Conservation (phyloP, 2,329 filamentous ascomycete genomes). For the Leptographium radiaticola region DNA sequence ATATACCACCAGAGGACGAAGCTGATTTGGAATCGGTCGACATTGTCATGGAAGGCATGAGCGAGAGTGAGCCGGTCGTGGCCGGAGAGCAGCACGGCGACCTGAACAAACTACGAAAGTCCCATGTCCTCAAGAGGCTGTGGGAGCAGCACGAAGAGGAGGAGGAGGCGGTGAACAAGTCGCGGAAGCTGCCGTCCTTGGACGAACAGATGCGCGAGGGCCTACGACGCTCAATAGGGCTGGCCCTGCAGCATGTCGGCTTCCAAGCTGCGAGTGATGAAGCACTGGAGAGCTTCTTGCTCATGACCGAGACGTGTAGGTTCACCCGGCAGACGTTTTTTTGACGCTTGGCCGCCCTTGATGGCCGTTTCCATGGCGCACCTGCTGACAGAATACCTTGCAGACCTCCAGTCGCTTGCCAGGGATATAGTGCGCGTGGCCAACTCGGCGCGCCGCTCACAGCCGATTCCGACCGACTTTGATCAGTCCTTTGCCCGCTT, state of each 20-base stretch:
- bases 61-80: not conserved
- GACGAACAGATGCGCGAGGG: conserved; percentile 25
- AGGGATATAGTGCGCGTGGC: conserved; percentile 33
- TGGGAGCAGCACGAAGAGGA: conserved; percentile 5
- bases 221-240: conserved; percentile 40
- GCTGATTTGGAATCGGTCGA: not conserved
- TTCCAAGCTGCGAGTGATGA: conserved; percentile 41
- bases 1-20: not conserved
- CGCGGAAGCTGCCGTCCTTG: conserved; percentile 4
- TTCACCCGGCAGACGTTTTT: not conserved
- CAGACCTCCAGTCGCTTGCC: conserved; percentile 38
- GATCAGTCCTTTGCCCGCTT: conserved; percentile 37
- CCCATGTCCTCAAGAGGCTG: conserved; percentile 8
- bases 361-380: not conserved
- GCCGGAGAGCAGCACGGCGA: not conserved
- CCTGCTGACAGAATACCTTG: conserved; percentile 2
- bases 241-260: conserved; percentile 44
- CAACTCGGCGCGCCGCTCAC: conserved; percentile 34
- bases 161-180: not conserved
- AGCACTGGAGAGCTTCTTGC: conserved; percentile 45
- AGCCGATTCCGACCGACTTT: conserved; percentile 44
- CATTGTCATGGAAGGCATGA: not conserved
- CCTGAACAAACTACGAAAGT: conserved; percentile 1
- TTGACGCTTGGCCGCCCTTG: not conserved
- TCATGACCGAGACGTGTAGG: conserved; percentile 45